These are phyloP conservation scores for Monilinia fructicola DNA, from an alignment of 2,329 filamentous ascomycete species.

Conservation along the genomic window DNA sequence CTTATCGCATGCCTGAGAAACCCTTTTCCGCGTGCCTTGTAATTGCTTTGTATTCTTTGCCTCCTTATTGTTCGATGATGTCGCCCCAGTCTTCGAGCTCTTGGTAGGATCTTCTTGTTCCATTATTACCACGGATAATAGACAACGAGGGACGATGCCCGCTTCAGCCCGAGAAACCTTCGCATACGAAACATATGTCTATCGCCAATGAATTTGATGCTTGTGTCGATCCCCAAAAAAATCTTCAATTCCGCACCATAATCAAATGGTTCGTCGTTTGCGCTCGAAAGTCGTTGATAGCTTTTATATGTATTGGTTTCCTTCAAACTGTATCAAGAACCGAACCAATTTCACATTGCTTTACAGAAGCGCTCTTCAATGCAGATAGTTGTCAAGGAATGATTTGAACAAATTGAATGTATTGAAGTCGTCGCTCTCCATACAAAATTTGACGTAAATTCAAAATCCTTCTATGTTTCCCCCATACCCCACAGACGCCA, in stretches of 20 bases:
- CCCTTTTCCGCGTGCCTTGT: constrained; percentile 40
- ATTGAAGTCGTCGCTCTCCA: constrained; percentile 9
- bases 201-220: neutral
- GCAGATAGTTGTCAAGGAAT: neutral
- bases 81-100: constrained; percentile 9
- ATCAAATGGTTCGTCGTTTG: constrained; percentile 2
- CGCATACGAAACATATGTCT: constrained; percentile 14
- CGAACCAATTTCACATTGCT: neutral
- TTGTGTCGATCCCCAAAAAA: no score
- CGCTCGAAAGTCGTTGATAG: neutral
- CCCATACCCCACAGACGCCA: constrained; percentile 24
- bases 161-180: constrained; percentile 12
- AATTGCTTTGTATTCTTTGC: constrained; percentile 30
- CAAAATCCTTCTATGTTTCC: neutral
- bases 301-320: neutral
- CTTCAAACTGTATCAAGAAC: neutral
- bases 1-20: constrained; percentile 55
- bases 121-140: constrained; percentile 22
- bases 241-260: neutral
- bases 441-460: constrained; percentile 4
- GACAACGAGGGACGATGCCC: constrained; percentile 18
- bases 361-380: neutral
- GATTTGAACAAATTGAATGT: neutral
- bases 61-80: constrained; percentile 25
- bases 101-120: constrained; percentile 12